Base-by-base conservation (phyloP, 2,329 filamentous ascomycete species). In the Pseudogymnoascus sp. region DNA sequence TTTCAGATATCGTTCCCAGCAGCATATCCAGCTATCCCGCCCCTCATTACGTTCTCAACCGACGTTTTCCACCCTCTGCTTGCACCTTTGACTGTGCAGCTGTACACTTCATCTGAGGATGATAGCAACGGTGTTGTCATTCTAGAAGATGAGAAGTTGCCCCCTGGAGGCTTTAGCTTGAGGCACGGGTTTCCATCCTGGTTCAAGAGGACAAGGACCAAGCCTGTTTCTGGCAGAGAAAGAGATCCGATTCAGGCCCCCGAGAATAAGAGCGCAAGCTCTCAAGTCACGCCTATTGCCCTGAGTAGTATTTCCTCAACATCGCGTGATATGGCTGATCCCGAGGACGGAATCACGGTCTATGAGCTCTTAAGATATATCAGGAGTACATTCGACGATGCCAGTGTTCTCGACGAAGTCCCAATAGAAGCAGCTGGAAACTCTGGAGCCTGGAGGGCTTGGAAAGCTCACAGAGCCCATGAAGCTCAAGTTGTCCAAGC, bases 11-110 rank as follows among this genome's bases (percentile, higher is more conserved):
- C 87, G 23, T 97, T 97, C 71, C 90, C 93, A 36, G 81, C 88
- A 65, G 82, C 83, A 40, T 97, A 96, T 74, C 93, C 93, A 11
- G 78, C 82, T 61, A 78, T 90, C 19, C 90, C 93, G 61, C 95
- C 95, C 9, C 80, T 93, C 17, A 85, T 99, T 68, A 93, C 88
- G 63, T 96, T 99, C 76, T 84, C 86, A 53, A 96, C 91, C 69
- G 93, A 97, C 74, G 88, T 97, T 69, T 99, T 97, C 75, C 93
- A 99, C 74, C 93, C 93, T 17, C 82, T 99, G 44, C 87, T 97
- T 68, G 92, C 93, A 7, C 93, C 95, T 38, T 82, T 96, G 66
- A 96, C 92, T n/a, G 96, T 91, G 3, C 96, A 96, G 76, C 95
- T 91, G 73, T 96, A 96, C 78, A 89, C 91, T 44, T 92, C 90